phyloP scores from a whole-genome alignment of 129 eudicot species.

The Mikania micrantha region DNA sequence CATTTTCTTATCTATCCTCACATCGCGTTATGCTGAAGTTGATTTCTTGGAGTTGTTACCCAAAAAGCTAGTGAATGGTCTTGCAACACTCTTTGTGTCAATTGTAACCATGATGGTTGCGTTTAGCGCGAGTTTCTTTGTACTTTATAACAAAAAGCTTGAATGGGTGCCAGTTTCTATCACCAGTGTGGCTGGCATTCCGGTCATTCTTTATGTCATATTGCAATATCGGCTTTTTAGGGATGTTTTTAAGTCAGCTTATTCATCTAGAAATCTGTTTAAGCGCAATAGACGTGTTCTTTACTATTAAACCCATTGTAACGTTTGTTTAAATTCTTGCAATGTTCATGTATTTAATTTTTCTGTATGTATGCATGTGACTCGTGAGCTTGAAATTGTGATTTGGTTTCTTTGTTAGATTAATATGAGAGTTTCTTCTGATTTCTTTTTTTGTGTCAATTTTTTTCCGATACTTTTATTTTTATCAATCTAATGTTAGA shows the following conservation, averaged over 20 bases:
- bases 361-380: too few relatives aligned
- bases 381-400: too few relatives aligned
- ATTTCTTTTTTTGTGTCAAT: too few relatives aligned
- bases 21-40: conserved; percentile 21
- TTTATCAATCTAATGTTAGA: too few relatives aligned
- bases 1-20: conserved; percentile 11
- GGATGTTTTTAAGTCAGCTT: background rate
- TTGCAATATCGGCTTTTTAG: background rate
- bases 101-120: conserved; percentile 11
- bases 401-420: too few relatives aligned
- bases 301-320: background rate
- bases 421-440: too few relatives aligned
- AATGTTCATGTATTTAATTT: background rate
- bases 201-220: background rate
- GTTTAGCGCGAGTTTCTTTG: conserved; percentile 3
- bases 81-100: conserved; percentile 2
- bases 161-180: background rate
- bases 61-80: conserved; percentile 6
- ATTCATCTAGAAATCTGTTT: background rate
- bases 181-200: conserved; percentile 1
- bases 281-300: conserved; percentile 1
- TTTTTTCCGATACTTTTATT: too few relatives aligned
- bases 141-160: background rate
- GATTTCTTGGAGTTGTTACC: conserved; percentile 23
- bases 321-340: background rate